Conservation (phyloP, 2,329 filamentous ascomycete genomes). For the Sclerotinia borealis region DNA sequence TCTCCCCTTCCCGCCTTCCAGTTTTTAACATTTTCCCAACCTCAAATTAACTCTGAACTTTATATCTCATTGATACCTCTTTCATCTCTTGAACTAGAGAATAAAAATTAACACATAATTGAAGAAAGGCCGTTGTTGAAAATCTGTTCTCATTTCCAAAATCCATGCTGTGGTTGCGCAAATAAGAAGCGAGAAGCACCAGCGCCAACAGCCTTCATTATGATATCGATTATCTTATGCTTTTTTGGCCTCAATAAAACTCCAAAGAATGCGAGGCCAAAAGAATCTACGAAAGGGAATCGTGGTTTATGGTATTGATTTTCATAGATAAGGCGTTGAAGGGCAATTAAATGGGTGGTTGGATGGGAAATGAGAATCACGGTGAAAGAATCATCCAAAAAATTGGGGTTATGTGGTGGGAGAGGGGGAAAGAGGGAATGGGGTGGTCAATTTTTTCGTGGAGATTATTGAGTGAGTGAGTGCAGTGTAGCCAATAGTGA, state of each 20-base stretch:
- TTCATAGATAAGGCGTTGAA: too few species aligned
- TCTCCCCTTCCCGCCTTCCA: background rate
- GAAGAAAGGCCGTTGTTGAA: background rate
- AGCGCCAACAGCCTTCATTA: background rate
- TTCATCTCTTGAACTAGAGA: background rate
- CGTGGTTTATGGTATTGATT: too few species aligned
- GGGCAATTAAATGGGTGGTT: too few species aligned
- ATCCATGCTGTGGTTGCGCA: background rate
- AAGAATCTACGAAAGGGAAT: slow-evolving; percentile 5
- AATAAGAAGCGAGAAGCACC: background rate
- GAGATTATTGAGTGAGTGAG: too few species aligned
- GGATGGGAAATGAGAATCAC: too few species aligned
- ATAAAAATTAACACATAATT: background rate
- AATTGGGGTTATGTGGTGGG: too few species aligned
- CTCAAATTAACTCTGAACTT: background rate
- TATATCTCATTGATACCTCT: background rate
- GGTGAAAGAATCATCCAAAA: too few species aligned
- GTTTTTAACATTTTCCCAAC: background rate
- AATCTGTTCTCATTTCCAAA: background rate
- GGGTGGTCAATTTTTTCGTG: too few species aligned
- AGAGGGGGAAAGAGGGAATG: too few species aligned
- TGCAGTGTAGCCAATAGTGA: too few species aligned
- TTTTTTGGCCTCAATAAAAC: background rate
- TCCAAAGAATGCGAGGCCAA: background rate
- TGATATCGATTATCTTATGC: background rate